Evolutionary conservation across 257 asterid species (phyloP), one percentile per base, ranked within the genome.

Genomic region (Solanum pinnatisectum): DNA sequence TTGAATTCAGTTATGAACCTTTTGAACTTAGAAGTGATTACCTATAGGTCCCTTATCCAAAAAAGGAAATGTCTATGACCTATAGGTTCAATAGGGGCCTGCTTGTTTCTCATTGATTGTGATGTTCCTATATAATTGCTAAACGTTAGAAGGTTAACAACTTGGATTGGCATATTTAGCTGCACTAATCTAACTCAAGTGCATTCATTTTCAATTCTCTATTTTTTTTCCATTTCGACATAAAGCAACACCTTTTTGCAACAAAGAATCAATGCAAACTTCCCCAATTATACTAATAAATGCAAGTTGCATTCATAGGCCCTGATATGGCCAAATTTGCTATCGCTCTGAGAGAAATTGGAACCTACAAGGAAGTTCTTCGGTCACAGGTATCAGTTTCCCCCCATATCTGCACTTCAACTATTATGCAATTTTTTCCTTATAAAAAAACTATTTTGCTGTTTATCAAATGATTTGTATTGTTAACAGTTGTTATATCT

Each of bases 251-350:
- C 70, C 42, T 23, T 10, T 25, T 71, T 86, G 56, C 68, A 13
- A 74, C 71, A 44, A 85, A 27, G 88, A 71, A 44, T 44, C 6
- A 40, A 56, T 32, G 40, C 68, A 33, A 86, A 59, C 42, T 86
- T 56, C 37, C 68, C 59, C 84, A 20, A 10, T 49, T 87, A 83
- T 87, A 87, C 87, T 92, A 91, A 91, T 87, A 73, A 25, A 35
- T 86, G 84, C 83, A 32, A 79, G 37, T 90, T 90, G 36, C 89
- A 88, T 88, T 90, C 84, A 18, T 81, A 97, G 99, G 99, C 86
- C 97, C 98, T 76, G 99, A 96, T 88, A 95, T 97, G 98, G 91
- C 95, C 46, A 95, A 97, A 78, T 96, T 94, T 89, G 96, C 98
- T n/a, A 94, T 94, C 86, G 93, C 96, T 82, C 86, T 97, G 90